These are phyloP conservation scores for Ascochyta clinopodiicola DNA, from an alignment of 2,329 filamentous ascomycete species.

Conservation along the genomic window DNA sequence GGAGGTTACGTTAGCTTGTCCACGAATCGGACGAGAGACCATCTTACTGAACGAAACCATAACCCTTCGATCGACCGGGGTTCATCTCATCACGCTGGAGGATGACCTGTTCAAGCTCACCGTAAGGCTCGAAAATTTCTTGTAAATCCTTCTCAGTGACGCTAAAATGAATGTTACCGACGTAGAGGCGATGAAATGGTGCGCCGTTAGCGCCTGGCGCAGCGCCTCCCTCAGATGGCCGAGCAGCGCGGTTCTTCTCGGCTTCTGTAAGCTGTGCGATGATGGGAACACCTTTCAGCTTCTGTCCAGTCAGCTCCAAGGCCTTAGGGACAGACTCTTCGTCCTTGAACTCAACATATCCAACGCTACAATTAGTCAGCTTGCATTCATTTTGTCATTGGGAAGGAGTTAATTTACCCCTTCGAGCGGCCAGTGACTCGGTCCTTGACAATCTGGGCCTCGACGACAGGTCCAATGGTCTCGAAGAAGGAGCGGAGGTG, in stretches of 20 bases:
- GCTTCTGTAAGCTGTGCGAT: slow-evolving; percentile 98
- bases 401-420: slow-evolving; percentile 68
- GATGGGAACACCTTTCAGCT: slow-evolving; percentile 96
- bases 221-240: slow-evolving; percentile 66
- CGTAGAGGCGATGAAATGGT: slow-evolving; percentile 96
- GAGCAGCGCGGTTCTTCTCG: slow-evolving; percentile 97
- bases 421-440: slow-evolving; percentile 96
- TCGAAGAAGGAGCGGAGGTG: slow-evolving; percentile 96
- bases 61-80: slow-evolving; percentile 68
- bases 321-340: slow-evolving; percentile 93
- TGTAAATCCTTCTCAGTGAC: slow-evolving; percentile 95
- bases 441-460: slow-evolving; percentile 98
- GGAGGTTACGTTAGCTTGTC: slow-evolving; percentile 46
- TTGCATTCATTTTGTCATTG: neutral
- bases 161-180: slow-evolving; percentile 99
- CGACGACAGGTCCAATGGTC: slow-evolving; percentile 90
- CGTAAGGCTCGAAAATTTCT: slow-evolving; percentile 97
- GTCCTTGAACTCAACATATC: slow-evolving; percentile 98
- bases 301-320: slow-evolving; percentile 97
- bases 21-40: neutral
- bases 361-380: slow-evolving; percentile 72
- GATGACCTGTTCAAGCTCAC: slow-evolving; percentile 96
- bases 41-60: slow-evolving; percentile 97
- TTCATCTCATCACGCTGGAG: slow-evolving; percentile 93
- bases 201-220: slow-evolving; percentile 78